Base-by-base conservation (phyloP, 169 alveolate species). In the Babesia caballi region DNA sequence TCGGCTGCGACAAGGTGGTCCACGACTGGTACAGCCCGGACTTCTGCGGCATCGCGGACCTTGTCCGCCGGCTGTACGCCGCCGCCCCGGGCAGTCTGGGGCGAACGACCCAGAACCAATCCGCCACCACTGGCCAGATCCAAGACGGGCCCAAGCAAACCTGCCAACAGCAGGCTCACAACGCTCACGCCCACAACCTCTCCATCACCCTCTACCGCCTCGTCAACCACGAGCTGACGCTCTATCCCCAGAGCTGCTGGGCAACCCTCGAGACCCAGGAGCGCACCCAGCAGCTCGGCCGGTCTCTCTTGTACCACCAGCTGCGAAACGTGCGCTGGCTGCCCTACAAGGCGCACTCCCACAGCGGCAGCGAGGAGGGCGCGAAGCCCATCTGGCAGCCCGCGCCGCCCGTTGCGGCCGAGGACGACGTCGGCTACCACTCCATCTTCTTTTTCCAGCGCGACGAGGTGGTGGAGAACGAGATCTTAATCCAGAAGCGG, bases 221-320 rank as follows among this genome's bases (percentile, higher is more conserved):
- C 0, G 21, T 60, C 41, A 32, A 38, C 28, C 14, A 25, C 5
- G 70, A 60, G 6, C 52, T 60, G 33, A 25, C 4, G 19, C 2
- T 44, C 9, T 25, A 60, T 25, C 57, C 70, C 12, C 23, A 60
- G 4, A 19, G 11, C 21, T 28, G 4, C 44, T 9, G 9, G 49
- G 70, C 56, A n/a, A 60, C 70, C 9, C 8, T 46, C 1, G 33
- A 60, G 4, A 4, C 12, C 3, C 28, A 12, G 7, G 53, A 7
- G 32, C n/a, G 25, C 40, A 35, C 32, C 9, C 61, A 52, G n/a
- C 30, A 7, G 15, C 38, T 60, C 9, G 70, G 70, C 5, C 17
- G 15, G 17, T 60, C 70, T 0, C 57, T 60, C 3, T 19, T 42
- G 23, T 60, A 60, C 53, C 40, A 60, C 38, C 70, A 60, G 38